phyloP scores from a whole-genome alignment of 177 flowering plant genomes.

The Vitis hybrid region DNA sequence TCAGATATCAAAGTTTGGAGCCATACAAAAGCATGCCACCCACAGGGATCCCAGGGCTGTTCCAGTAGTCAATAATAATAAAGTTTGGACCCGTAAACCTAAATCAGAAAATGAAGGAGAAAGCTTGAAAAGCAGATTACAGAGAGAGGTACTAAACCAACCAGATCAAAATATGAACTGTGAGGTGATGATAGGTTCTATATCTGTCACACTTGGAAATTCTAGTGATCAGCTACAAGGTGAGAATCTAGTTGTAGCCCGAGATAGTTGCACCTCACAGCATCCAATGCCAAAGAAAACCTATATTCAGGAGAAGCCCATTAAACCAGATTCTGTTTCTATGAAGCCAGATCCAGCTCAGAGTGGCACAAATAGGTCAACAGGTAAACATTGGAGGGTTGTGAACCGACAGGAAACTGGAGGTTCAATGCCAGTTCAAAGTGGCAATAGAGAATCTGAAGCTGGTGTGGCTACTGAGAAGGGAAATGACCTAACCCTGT shows the following conservation, averaged over 20 bases:
- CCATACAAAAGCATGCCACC: slow-evolving; percentile 37
- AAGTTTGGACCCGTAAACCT: slow-evolving; percentile 71
- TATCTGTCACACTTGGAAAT: slow-evolving; percentile 55
- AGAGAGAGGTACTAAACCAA: slow-evolving; percentile 21
- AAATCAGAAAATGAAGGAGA: slow-evolving; percentile 36
- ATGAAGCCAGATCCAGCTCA: slow-evolving; percentile 30
- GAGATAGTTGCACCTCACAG: slow-evolving; percentile 28
- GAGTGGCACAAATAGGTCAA: slow-evolving; percentile 23
- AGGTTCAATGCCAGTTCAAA: slow-evolving; percentile 19
- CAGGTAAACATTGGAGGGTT: slow-evolving; percentile 61
- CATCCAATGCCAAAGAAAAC: slow-evolving; percentile 24
- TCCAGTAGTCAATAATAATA: slow-evolving; percentile 31
- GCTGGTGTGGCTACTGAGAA: slow-evolving; percentile 15
- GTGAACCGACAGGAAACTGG: slow-evolving; percentile 48
- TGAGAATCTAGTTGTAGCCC: slow-evolving; percentile 10
- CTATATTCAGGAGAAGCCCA: slow-evolving; percentile 29
- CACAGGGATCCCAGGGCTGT: slow-evolving; percentile 34
- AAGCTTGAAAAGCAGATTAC: slow-evolving; percentile 17
- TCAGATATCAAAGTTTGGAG: slow-evolving; percentile 38
- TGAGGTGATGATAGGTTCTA: slow-evolving; percentile 82
- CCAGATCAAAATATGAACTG: slow-evolving; percentile 28
- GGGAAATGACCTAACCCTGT: slow-evolving; percentile 13
- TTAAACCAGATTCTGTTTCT: slow-evolving; percentile 27
- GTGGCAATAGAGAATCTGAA: slow-evolving; percentile 25
- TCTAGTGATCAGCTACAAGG: slow-evolving; percentile 17